Conservation (phyloP, 345 rosid species). For the Brassica rapa region DNA sequence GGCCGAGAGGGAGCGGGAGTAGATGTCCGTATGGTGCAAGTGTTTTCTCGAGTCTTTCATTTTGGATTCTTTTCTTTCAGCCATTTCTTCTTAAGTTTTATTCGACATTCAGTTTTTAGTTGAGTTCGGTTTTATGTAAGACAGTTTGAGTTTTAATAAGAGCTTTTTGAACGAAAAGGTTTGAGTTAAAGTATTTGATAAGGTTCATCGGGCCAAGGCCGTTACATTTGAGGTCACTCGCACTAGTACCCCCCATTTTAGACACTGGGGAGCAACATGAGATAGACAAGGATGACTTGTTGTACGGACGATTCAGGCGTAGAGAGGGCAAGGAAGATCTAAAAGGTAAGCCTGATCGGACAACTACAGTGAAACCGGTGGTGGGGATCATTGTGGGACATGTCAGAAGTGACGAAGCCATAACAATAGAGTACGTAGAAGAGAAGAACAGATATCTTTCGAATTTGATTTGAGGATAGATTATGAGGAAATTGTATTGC, state of each 20-base stretch:
- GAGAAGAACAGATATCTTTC: not conserved
- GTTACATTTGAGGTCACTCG: constrained; percentile 13
- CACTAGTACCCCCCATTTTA: constrained; percentile 4
- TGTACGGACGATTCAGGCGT: constrained; percentile 13
- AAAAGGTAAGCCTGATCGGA: constrained; percentile 4
- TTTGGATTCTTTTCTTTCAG: too few species aligned
- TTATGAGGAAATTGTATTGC: constrained; percentile 11
- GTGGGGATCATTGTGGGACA: constrained; percentile 17
- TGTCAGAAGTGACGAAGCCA: constrained; percentile 34
- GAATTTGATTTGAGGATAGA: constrained; percentile 14
- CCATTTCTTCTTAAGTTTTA: too few species aligned
- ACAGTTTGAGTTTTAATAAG: too few species aligned
- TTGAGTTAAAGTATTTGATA: too few species aligned
- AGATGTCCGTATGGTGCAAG: too few species aligned
- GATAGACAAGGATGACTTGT: constrained; percentile 14
- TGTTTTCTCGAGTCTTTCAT: too few species aligned
- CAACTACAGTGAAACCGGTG: constrained; percentile 1
- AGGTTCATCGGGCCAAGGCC: too few species aligned
- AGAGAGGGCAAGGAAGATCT: constrained; percentile 10
- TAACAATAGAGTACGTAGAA: not conserved
- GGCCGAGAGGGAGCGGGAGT: too few species aligned
- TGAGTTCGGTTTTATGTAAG: too few species aligned
- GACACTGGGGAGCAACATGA: constrained; percentile 36
- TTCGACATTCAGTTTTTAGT: too few species aligned
- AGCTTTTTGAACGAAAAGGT: too few species aligned